A percentile compares a stretch with the other conserved stretches of the same genome.
Conservation (phyloP, 306 rosid species). For the Cyamopsis tetragonoloba region DNA sequence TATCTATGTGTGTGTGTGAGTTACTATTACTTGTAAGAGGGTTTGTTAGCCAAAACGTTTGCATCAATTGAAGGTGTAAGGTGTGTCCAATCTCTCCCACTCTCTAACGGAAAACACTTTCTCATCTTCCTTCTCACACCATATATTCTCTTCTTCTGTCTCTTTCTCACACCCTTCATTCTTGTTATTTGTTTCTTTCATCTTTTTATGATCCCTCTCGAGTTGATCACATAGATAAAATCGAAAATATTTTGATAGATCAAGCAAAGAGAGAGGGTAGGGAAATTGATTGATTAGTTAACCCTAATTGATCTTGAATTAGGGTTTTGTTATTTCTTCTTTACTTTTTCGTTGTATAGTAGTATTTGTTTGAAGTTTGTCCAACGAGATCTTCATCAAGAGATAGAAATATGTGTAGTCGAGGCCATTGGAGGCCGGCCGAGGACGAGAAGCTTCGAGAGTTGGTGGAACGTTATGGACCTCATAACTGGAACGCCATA, state of each 20-base stretch:
- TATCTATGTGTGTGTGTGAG: slow-evolving; percentile 10
- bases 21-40: slow-evolving; percentile 41
- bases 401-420: slow-evolving; percentile 72
- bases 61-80: slow-evolving; percentile 87
- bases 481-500: slow-evolving; percentile 99
- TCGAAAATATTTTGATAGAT: slow-evolving; percentile 12
- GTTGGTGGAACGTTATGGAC: slow-evolving; percentile 90
- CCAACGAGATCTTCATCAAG: not conserved
- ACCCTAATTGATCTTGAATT: slow-evolving; percentile 30
- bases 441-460: slow-evolving; percentile 85
- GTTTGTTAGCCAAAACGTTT: slow-evolving; percentile 89
- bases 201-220: not conserved
- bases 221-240: not conserved
- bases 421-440: slow-evolving; percentile 99
- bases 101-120: slow-evolving; percentile 89
- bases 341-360: not conserved
- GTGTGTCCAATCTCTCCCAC: slow-evolving; percentile 70
- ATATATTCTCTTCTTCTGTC: slow-evolving; percentile 39
- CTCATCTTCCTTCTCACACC: slow-evolving; percentile 56
- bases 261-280: slow-evolving; percentile 11
- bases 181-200: slow-evolving; percentile 13
- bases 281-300: not conserved
- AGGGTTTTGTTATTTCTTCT: slow-evolving; percentile 21
- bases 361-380: not conserved
- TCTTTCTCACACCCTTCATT: slow-evolving; percentile 32